Evolutionary conservation across 768 basidiomycete species (phyloP).

Genomic region (Phanerochaete carnosa): DNA sequence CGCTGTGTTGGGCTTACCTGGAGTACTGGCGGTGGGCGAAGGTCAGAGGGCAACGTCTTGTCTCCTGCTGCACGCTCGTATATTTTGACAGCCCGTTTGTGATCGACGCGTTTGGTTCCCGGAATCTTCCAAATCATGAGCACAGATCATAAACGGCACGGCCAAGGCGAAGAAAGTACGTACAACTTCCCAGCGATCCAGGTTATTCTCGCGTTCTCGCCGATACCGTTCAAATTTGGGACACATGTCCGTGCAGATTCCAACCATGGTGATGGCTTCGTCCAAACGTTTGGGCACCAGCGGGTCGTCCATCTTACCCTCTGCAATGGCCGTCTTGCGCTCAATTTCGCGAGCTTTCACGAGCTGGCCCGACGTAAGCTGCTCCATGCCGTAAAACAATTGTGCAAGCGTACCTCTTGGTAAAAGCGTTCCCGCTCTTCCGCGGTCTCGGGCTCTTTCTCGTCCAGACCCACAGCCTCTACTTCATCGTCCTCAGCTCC

Average conservation of each 20-base stretch:
- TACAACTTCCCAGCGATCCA: constrained; percentile 85
- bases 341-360: constrained; percentile 73
- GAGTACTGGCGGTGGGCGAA: constrained; percentile 83
- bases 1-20: constrained; percentile 43
- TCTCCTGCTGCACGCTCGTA: constrained; percentile 95
- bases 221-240: constrained; percentile 91
- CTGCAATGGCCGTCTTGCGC: constrained; percentile 68
- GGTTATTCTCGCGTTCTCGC: constrained; percentile 84
- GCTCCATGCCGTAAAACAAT: constrained; percentile 6
- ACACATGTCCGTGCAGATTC: constrained; percentile 93
- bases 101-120: constrained; percentile 83
- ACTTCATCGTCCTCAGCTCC: constrained; percentile 25
- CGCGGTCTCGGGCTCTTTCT: constrained; percentile 49
- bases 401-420: constrained; percentile 54
- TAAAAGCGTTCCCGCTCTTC: constrained; percentile 71
- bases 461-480: constrained; percentile 29
- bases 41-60: constrained; percentile 86
- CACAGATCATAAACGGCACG: constrained; percentile 7
- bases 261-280: constrained; percentile 89
- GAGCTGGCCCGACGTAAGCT: constrained; percentile 36
- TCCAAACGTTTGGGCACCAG: constrained; percentile 73
- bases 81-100: constrained; percentile 85
- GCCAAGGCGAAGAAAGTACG: constrained; percentile 25
- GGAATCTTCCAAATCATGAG: constrained; percentile 59
- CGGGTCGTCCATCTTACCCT: constrained; percentile 89